Evolutionary conservation across 2,329 filamentous ascomycete species (phyloP).

Genomic region (Penicillium frequentans): DNA sequence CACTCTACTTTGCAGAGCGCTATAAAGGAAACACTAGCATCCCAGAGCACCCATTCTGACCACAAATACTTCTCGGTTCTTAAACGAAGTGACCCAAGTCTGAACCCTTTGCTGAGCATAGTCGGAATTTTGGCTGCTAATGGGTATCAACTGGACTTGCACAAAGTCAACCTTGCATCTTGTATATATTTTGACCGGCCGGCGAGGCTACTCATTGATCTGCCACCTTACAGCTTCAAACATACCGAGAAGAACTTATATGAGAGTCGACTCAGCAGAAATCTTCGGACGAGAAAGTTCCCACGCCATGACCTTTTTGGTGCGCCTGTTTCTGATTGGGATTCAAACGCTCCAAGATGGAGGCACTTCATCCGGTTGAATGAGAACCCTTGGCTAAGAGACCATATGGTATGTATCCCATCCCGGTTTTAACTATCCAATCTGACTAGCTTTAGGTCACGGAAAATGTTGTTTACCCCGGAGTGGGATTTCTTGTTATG

Average conservation of each 20-base stretch:
- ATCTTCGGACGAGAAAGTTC: constrained; percentile 24
- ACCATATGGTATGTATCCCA: constrained; percentile 26
- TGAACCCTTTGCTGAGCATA: constrained; percentile 18
- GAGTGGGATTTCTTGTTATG: constrained; percentile 31
- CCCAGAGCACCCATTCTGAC: constrained; percentile 1
- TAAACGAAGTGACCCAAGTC: constrained; percentile 22
- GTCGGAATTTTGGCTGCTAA: constrained; percentile 20
- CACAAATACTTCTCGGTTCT: constrained; percentile 26
- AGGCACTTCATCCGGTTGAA: constrained; percentile 28
- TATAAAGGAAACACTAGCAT: constrained; percentile 25
- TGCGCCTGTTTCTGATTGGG: constrained; percentile 30
- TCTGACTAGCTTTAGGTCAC: constrained; percentile 15
- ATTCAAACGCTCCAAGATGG: constrained; percentile 27
- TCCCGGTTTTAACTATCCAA: too few relatives aligned
- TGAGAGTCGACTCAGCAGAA: constrained; percentile 30
- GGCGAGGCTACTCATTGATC: constrained; percentile 21
- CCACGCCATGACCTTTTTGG: constrained; percentile 34
- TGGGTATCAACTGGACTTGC: constrained; percentile 24
- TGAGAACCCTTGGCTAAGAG: constrained; percentile 33
- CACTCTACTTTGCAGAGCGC: constrained; percentile 32
- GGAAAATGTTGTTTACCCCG: constrained; percentile 26
- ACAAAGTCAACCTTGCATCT: constrained; percentile 22
- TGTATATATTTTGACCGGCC: background rate
- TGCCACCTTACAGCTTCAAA: constrained; percentile 32
- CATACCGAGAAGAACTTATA: constrained; percentile 23